Evolutionary conservation across 139 green algal species (phyloP), one percentile per base, ranked within the genome.

Genomic region (Picochlorum sp.): DNA sequence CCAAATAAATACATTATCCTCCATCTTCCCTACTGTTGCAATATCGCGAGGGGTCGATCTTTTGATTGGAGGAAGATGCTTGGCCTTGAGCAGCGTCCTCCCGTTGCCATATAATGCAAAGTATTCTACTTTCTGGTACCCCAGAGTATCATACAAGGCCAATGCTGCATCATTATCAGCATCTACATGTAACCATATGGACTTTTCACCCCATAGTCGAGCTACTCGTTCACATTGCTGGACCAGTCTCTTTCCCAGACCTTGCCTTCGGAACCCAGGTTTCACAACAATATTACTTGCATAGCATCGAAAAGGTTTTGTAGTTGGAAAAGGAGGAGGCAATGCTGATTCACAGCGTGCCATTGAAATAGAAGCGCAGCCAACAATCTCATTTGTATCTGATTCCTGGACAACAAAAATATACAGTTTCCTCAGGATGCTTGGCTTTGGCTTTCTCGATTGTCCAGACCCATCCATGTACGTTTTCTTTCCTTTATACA

Each of bases 271-370:
- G 26, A 73, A 52, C 2, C 50, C n/a, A 1, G 57, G 49, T 20
- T 59, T n/a, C n/a, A 89, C 80, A 0, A 77, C 78, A 65, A 91
- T 86, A 66, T 89, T 89, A 56, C 44, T 69, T 16, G 86, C 61
- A 69, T 91, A 91, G 16, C 66, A 44, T 2, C 84, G 61, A 23
- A 76, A 66, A 3, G 81, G 84, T 50, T 66, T 73, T 49, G 23
- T 72, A 56, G 64, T 81, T 41, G 84, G 85, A 56, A 87, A 89
- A 20, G 84, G 85, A 16, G 84, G 77, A 10, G 85, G 84, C 44
- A 91, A 82, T 56, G 72, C 37, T 1, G 84, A 80, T 65, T 90
- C 83, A 0, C 69, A 56, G 20, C 68, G 64, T 66, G 74, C 51
- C 28, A 82, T 45, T 13, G 64, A 75, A 9, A 87, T 13, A 0